Evolutionary conservation across 2,329 filamentous ascomycete species (phyloP).

Genomic region (Penicillium brasilianum): DNA sequence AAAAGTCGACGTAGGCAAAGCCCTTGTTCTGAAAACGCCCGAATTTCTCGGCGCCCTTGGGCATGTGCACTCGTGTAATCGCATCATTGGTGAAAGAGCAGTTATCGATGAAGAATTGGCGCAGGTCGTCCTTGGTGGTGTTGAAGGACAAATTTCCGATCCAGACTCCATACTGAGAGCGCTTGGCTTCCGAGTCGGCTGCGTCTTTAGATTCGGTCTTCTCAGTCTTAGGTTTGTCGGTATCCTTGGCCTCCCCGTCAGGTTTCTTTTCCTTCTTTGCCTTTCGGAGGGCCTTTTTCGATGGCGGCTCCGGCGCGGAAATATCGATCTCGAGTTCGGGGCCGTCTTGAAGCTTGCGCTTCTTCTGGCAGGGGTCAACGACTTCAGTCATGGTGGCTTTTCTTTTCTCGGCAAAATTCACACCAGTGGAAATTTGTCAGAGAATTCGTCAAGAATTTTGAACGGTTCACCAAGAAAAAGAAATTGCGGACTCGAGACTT

Average conservation of each 20-base stretch:
- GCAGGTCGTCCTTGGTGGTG: conserved; percentile 73
- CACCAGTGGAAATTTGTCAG: neutral
- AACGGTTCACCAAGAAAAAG: neutral
- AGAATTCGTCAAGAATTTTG: neutral
- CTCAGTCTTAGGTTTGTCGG: conserved; percentile 35
- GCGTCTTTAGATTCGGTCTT: conserved; percentile 44
- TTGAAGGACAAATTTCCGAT: conserved; percentile 93
- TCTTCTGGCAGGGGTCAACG: conserved; percentile 54
- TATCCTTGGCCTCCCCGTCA: conserved; percentile 23
- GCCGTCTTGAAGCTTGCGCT: conserved; percentile 68
- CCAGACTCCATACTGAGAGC: conserved; percentile 88
- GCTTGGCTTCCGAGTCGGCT: conserved; percentile 45
- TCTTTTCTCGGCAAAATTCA: neutral
- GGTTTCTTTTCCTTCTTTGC: conserved; percentile 70
- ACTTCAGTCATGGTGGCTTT: conserved; percentile 36
- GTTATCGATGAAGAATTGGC: conserved; percentile 77
- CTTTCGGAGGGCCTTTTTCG: conserved; percentile 88
- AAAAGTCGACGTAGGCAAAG: conserved; percentile 95
- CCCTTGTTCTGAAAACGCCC: conserved; percentile 76
- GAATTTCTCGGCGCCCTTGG: conserved; percentile 60
- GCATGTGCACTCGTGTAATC: conserved; percentile 86
- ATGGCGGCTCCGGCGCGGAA: conserved; percentile 86
- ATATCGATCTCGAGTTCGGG: conserved; percentile 87
- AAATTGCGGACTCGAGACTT: neutral
- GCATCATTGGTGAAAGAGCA: conserved; percentile 68